A percentile compares a stretch with the other conserved stretches of the same genome.
Conservation (phyloP, 345 rosid genomes). For the Heritiera fomes region DNA sequence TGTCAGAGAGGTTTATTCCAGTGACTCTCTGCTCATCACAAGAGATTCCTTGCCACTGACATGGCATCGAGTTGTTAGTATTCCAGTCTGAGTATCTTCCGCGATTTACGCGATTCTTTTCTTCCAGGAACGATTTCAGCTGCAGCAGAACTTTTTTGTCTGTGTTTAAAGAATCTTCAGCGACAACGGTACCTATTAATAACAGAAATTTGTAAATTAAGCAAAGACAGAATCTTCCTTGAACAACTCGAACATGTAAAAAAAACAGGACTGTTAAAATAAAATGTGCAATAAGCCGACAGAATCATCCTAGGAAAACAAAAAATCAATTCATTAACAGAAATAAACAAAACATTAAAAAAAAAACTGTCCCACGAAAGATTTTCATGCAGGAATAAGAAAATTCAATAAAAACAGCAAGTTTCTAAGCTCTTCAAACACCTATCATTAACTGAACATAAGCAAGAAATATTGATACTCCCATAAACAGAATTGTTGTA, state of each 20-base stretch:
- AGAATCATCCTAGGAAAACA: conserved; percentile 15
- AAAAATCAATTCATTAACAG: background rate
- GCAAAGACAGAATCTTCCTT: conserved; percentile 16
- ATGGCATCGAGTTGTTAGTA: conserved; percentile 40
- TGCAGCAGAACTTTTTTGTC: conserved; percentile 57
- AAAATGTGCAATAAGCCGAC: background rate
- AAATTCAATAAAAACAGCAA: background rate
- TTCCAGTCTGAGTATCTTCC: conserved; percentile 64
- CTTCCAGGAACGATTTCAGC: conserved; percentile 55
- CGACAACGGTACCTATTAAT: conserved; percentile 47
- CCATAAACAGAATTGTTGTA: background rate
- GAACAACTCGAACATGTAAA: background rate
- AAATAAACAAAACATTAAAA: background rate
- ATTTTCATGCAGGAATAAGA: background rate
- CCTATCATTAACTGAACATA: background rate
- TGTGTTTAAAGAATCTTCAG: conserved; percentile 62
- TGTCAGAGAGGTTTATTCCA: conserved; percentile 54
- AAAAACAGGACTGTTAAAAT: background rate
- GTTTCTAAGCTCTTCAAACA: background rate
- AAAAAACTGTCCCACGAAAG: background rate
- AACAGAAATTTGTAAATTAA: background rate
- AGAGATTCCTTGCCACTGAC: conserved; percentile 65
- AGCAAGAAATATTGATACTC: background rate
- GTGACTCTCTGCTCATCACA: conserved; percentile 63
- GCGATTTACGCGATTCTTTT: conserved; percentile 47